phyloP scores from a whole-genome alignment of 2,329 filamentous ascomycete genomes.

The Fusarium haematococcum region DNA sequence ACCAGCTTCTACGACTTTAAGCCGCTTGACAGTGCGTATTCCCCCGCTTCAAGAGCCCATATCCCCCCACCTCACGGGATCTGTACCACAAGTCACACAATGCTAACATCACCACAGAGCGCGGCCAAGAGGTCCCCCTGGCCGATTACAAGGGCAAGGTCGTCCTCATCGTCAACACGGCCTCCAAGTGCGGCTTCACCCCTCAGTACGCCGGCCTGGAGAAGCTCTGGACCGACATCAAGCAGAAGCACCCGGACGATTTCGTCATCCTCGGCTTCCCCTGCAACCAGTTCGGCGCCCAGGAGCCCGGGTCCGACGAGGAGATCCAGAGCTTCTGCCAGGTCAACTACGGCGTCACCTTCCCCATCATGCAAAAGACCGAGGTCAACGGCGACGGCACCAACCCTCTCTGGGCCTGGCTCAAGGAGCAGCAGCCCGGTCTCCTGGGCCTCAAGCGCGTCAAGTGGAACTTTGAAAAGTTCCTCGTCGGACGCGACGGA shows the following conservation, averaged over 20 bases:
- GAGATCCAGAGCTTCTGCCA: conserved; percentile 89
- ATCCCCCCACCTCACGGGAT: background rate
- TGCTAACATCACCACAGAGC: conserved; percentile 46
- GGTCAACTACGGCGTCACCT: conserved; percentile 90
- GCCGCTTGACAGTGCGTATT: conserved; percentile 78
- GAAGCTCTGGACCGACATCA: conserved; percentile 85
- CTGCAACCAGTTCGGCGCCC: conserved; percentile 95
- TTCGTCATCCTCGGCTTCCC: conserved; percentile 95
- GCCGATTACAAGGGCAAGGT: conserved; percentile 87
- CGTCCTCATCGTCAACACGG: conserved; percentile 95
- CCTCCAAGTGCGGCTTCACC: conserved; percentile 98
- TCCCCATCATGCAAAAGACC: conserved; percentile 91
- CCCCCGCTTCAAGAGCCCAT: conserved; percentile 2
- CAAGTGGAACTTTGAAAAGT: conserved; percentile 99
- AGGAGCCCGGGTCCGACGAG: conserved; percentile 87
- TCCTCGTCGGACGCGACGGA: conserved; percentile 87
- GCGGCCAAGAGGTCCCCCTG: conserved; percentile 78
- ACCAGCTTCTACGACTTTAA: conserved; percentile 83
- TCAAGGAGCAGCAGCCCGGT: conserved; percentile 80
- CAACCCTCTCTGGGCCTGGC: conserved; percentile 82
- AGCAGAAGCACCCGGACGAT: conserved; percentile 75
- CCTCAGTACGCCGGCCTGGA: conserved; percentile 94
- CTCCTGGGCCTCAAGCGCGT: conserved; percentile 88
- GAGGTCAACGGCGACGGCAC: conserved; percentile 92
- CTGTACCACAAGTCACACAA: background rate